These are phyloP conservation scores for Fusarium staphyleae DNA, from an alignment of 2,329 filamentous ascomycete species.

Conservation along the genomic window DNA sequence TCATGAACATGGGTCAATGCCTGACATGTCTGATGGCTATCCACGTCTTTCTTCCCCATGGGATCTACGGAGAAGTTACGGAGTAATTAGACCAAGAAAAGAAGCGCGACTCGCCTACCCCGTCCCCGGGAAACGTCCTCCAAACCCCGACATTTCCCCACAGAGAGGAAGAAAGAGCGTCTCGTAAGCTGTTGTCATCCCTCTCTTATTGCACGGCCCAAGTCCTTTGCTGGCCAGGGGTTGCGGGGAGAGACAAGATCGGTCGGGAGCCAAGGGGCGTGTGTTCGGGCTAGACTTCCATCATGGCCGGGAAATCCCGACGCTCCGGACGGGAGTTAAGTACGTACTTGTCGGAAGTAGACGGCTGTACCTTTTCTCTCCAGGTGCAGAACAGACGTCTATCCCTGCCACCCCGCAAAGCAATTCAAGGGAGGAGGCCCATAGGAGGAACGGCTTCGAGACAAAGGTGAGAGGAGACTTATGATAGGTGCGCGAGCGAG, in stretches of 20 bases:
- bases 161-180: conserved; percentile 1
- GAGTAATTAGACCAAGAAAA: conserved; percentile 4
- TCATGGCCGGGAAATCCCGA: conserved; percentile 27
- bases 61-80: neutral
- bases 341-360: conserved; percentile 5
- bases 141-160: conserved; percentile 37
- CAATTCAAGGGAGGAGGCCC: neutral
- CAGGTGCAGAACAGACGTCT: neutral
- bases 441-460: neutral
- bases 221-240: conserved; percentile 13
- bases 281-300: neutral
- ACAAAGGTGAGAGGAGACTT: conserved; percentile 2
- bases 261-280: conserved; percentile 3
- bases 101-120: conserved; percentile 10
- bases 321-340: conserved; percentile 3
- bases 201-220: conserved; percentile 4
- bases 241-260: conserved; percentile 7
- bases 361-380: neutral
- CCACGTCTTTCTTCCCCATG: neutral
- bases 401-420: conserved; percentile 5
- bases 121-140: conserved; percentile 19
- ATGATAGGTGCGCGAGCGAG: conserved; percentile 31
- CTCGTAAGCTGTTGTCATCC: conserved; percentile 2
- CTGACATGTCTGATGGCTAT: too few species aligned
- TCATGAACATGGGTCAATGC: neutral